Base-by-base conservation (phyloP, 2,329 filamentous ascomycete genomes). In the Cordyceps tenuipes region DNA sequence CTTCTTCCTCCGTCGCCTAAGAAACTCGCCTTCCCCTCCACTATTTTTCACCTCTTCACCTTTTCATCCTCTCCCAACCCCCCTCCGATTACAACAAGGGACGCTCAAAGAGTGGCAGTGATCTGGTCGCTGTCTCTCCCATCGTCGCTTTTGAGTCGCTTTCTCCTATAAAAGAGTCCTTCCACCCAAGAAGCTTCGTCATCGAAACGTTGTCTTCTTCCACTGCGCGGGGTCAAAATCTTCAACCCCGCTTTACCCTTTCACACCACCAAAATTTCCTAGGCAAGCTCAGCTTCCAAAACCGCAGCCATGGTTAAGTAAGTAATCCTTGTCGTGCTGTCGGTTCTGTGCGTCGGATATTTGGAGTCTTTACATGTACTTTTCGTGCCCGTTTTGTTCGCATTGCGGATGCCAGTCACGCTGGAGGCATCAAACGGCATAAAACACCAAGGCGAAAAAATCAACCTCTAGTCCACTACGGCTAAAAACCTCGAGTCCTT, bases 291-390 rank as follows among this genome's bases (percentile, higher is more conserved):
- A 70, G 66, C 69, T 75, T 75, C 75, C 77, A 88, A 85, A 76
- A 90, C 91, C 90, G 91, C 82, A 88, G 97, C 91, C 78, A 99
- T 99, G 94, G 94, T 99, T 79, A 97, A 97, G 92, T 97, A 89
- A 89, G 92, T 93, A 60, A 50, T 57, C 60, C 61, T 55, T 59
- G 51, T 60, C 51, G n/a, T 61, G 36, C 48, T 50, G 46, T 36
- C 39, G 9, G 31, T 62, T 13, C 36, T 3, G n/a, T 21, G 3
- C 44, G 36, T 57, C 19, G 15, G 15, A 19, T 13, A 4, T 7
- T 2, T 36, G 17, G 44, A 41, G 21, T 56, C 41, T 46, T n/a
- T 13, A 31, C 36, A 56, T 19, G 54, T 44, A 19, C 5, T 57
- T 57, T 46, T 34, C 31, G 19, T 26, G 10, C 19, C 44, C 6